Percentiles rank a stretch among this genome's conserved stretches.
Conservation (phyloP, 192 early-diverging fungal genomes). For the Thoreauomyces humboldtii region DNA sequence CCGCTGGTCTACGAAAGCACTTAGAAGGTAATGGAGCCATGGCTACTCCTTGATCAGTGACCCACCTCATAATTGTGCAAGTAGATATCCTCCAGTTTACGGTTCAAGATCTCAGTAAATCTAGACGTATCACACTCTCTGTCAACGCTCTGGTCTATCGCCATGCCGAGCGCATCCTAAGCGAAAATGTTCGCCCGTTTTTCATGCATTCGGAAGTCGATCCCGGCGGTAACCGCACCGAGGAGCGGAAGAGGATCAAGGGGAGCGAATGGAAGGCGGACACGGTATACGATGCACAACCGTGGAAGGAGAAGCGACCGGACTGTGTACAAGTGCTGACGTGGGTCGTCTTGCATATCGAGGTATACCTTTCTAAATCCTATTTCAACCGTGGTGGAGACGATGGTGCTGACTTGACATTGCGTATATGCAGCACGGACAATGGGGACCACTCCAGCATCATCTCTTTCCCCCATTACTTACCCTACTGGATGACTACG, state of each 20-base stretch:
- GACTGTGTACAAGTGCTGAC: slow-evolving; percentile 36
- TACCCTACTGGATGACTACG: slow-evolving; percentile 37
- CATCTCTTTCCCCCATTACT: slow-evolving; percentile 35
- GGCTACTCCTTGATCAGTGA: not conserved
- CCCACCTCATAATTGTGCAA: not conserved
- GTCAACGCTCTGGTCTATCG: not conserved
- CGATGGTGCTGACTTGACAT: not conserved
- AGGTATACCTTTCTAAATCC: too few species aligned
- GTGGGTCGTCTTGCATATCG: slow-evolving; percentile 22
- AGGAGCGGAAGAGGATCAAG: slow-evolving; percentile 1
- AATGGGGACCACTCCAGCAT: slow-evolving; percentile 26
- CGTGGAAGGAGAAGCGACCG: slow-evolving; percentile 31
- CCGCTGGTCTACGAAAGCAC: not conserved
- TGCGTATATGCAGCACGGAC: slow-evolving; percentile 14
- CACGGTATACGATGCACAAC: slow-evolving; percentile 17
- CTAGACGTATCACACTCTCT: not conserved
- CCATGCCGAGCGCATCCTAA: slow-evolving; percentile 24
- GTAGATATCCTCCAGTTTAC: not conserved
- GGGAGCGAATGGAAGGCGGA: not conserved
- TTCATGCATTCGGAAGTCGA: slow-evolving; percentile 16
- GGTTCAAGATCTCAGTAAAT: not conserved
- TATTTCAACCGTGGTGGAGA: not conserved
- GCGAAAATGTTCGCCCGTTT: slow-evolving; percentile 21
- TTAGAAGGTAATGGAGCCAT: not conserved
- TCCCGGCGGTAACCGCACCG: not conserved